phyloP scores from a whole-genome alignment of 352 stramenopile species.

The Phytophthora boehmeriae region DNA sequence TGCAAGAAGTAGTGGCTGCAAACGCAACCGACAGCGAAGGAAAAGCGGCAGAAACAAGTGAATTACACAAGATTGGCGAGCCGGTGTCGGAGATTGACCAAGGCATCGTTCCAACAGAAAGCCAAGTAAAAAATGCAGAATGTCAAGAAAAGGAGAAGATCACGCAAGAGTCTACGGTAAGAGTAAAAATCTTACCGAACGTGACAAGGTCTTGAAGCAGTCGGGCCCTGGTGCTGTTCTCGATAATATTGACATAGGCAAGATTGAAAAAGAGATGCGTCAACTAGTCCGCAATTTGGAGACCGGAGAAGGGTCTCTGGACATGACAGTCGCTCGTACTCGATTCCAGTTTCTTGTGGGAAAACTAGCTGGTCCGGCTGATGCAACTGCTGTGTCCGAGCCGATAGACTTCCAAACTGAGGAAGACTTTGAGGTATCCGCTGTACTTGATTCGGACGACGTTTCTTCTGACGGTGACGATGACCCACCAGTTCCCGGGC shows the following conservation, averaged over 20 bases:
- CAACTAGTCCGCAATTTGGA: neutral
- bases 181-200: no score
- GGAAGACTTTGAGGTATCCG: neutral
- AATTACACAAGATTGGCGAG: no score
- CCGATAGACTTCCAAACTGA: neutral
- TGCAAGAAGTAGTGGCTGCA: no score
- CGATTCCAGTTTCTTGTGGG: neutral
- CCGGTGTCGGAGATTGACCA: no score
- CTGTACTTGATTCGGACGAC: constrained; percentile 5
- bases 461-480: constrained; percentile 1
- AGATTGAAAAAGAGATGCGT: constrained; percentile 7
- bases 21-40: no score
- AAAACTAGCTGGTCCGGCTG: neutral
- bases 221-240: no score
- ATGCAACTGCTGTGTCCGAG: neutral
- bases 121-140: no score
- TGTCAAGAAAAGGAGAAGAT: no score
- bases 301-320: neutral
- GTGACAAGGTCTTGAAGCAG: no score
- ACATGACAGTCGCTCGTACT: neutral
- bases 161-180: no score
- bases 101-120: no score
- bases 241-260: neutral
- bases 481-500: constrained; percentile 37
- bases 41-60: no score